Conservation (phyloP, 2,329 filamentous ascomycete species). For the Diaporthe amygdali region DNA sequence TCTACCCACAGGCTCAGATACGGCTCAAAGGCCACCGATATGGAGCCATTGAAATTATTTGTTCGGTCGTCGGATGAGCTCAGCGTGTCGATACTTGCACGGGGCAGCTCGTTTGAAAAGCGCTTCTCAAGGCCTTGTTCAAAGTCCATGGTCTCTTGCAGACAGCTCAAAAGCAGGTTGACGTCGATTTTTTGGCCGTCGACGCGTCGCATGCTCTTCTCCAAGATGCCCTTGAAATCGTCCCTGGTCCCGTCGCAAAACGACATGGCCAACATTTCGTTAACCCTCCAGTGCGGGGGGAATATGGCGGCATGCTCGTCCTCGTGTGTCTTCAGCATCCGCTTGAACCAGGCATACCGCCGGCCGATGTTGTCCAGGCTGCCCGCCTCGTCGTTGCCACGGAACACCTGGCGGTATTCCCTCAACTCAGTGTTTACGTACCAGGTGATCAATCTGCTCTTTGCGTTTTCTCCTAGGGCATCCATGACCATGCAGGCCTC, state of each 20-base stretch:
- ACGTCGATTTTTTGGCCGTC: slow-evolving; percentile 87
- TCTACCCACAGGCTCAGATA: slow-evolving; percentile 98
- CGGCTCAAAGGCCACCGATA: slow-evolving; percentile 96
- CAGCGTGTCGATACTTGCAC: slow-evolving; percentile 88
- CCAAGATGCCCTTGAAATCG: slow-evolving; percentile 92
- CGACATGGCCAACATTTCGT: slow-evolving; percentile 85
- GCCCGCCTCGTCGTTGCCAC: slow-evolving; percentile 94
- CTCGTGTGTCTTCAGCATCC: slow-evolving; percentile 95
- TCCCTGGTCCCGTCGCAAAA: slow-evolving; percentile 97
- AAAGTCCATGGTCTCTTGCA: slow-evolving; percentile 96
- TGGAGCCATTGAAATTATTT: slow-evolving; percentile 84
- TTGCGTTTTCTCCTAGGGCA: slow-evolving; percentile 86
- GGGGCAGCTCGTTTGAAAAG: slow-evolving; percentile 72
- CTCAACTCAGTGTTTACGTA: slow-evolving; percentile 97
- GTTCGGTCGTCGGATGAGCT: slow-evolving; percentile 77
- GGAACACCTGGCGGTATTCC: slow-evolving; percentile 94
- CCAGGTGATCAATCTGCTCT: slow-evolving; percentile 85
- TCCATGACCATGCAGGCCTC: slow-evolving; percentile 96
- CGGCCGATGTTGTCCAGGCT: slow-evolving; percentile 95
- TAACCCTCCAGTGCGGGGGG: slow-evolving; percentile 85
- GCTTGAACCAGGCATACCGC: slow-evolving; percentile 94
- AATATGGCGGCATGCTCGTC: slow-evolving; percentile 91
- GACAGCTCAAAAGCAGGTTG: slow-evolving; percentile 82
- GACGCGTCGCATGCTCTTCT: slow-evolving; percentile 79
- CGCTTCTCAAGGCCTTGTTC: slow-evolving; percentile 88